A percentile compares a stretch with the other conserved stretches of the same genome.
Conservation (phyloP, 805 yeast genomes). For the Sporopachydermia lactativora region DNA sequence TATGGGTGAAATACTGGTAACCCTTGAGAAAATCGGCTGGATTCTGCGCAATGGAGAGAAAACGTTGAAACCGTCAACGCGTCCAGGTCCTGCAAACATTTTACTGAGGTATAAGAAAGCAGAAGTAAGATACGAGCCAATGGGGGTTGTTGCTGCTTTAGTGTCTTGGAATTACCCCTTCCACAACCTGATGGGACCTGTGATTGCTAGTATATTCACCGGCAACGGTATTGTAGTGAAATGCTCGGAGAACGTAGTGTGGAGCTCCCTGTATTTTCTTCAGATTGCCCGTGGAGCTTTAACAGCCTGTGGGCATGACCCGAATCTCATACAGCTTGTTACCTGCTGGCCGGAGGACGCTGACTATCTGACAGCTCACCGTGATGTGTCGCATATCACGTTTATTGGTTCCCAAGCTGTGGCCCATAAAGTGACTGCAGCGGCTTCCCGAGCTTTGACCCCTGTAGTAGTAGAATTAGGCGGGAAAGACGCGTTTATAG, state of each 20-base stretch:
- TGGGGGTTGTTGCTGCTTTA: constrained; percentile 79
- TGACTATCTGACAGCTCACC: constrained; percentile 72
- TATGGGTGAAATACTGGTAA: constrained; percentile 92
- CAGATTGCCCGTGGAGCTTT: constrained; percentile 60
- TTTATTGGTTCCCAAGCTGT: constrained; percentile 95
- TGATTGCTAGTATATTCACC: constrained; percentile 75
- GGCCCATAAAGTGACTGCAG: constrained; percentile 72
- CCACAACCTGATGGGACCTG: constrained; percentile 87
- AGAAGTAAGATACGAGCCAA: constrained; percentile 85
- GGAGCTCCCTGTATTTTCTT: constrained; percentile 80
- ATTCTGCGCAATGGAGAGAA: constrained; percentile 68
- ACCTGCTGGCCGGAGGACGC: constrained; percentile 87
- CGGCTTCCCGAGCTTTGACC: constrained; percentile 77
- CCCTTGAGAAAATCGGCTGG: constrained; percentile 90
- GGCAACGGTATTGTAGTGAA: constrained; percentile 88
- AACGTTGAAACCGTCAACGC: constrained; percentile 50
- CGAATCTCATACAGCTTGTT: constrained; percentile 73
- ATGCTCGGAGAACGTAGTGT: constrained; percentile 91
- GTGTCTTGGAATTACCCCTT: constrained; percentile 98
- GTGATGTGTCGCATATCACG: constrained; percentile 74
- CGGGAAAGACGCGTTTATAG: constrained; percentile 87
- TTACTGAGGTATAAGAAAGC: constrained; percentile 86
- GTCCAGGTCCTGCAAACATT: constrained; percentile 81
- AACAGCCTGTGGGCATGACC: constrained; percentile 59
- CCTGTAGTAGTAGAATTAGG: constrained; percentile 96